Evolutionary conservation across 441 rosid species (phyloP).

Genomic region (Populus trichocarpa): DNA sequence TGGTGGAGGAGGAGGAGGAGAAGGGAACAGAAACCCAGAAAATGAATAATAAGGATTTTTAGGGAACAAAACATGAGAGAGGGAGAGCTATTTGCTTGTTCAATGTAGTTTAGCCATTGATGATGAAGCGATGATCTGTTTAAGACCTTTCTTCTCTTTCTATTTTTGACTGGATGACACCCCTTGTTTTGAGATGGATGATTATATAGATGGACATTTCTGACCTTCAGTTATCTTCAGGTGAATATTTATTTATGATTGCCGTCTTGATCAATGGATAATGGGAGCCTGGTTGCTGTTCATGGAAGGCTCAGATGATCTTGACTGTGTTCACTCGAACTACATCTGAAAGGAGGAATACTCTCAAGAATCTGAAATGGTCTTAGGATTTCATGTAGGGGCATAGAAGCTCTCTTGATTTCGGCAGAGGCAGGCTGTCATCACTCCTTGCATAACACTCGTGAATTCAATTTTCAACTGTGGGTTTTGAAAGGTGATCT

Average conservation of each 20-base stretch:
- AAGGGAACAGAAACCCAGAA: conserved; percentile 27
- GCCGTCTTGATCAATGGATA: background rate
- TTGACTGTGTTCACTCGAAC: too few relatives aligned
- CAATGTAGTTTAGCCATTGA: background rate
- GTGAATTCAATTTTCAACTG: too few relatives aligned
- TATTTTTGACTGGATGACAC: conserved; percentile 9
- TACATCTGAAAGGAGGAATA: too few relatives aligned
- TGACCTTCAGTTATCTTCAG: background rate
- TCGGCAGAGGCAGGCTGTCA: background rate
- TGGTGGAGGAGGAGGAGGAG: conserved; percentile 6
- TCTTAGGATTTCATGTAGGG: too few relatives aligned
- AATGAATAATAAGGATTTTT: background rate
- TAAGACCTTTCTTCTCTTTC: background rate
- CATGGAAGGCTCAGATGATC: too few relatives aligned
- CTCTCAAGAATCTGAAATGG: too few relatives aligned
- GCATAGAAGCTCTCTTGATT: background rate
- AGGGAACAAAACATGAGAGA: background rate
- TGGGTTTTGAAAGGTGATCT: too few relatives aligned
- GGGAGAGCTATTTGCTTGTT: background rate
- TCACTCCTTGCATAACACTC: too few relatives aligned
- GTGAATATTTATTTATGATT: background rate
- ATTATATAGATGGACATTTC: background rate
- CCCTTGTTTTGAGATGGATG: conserved; percentile 3
- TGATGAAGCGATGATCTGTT: background rate
- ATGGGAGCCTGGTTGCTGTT: background rate